Conservation (phyloP, 306 rosid genomes). For the Clitoria ternatea region DNA sequence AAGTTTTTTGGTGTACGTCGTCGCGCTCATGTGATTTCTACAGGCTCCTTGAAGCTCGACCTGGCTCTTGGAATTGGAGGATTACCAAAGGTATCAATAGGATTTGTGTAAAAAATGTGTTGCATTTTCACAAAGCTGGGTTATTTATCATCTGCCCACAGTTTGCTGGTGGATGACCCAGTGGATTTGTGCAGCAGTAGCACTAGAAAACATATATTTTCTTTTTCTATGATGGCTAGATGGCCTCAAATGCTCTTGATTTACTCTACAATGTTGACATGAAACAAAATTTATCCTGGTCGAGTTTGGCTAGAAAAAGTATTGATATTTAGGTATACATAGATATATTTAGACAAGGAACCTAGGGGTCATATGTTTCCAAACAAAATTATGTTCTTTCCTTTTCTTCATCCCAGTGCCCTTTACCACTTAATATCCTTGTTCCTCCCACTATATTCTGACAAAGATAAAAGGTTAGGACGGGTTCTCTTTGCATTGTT, state of each 20-base stretch:
- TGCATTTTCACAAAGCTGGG: neutral
- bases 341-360: neutral
- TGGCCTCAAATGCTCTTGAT: neutral
- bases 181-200: neutral
- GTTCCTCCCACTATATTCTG: neutral
- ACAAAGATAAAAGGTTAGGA: neutral
- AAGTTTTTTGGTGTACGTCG: constrained; percentile 50
- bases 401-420: neutral
- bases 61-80: constrained; percentile 86
- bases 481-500: neutral
- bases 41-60: constrained; percentile 86
- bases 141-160: constrained; percentile 1
- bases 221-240: constrained; percentile 4
- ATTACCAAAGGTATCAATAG: constrained; percentile 60
- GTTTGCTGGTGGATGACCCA: constrained; percentile 3
- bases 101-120: neutral
- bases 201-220: neutral
- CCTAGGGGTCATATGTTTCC: neutral
- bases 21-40: constrained; percentile 54
- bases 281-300: neutral
- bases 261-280: neutral
- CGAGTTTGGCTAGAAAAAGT: neutral
- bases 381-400: neutral
- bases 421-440: neutral
- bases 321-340: neutral